Percentiles rank a stretch among this genome's conserved stretches.
Conservation (phyloP, 495 filamentous ascomycete species). For the Terfezia boudieri region DNA sequence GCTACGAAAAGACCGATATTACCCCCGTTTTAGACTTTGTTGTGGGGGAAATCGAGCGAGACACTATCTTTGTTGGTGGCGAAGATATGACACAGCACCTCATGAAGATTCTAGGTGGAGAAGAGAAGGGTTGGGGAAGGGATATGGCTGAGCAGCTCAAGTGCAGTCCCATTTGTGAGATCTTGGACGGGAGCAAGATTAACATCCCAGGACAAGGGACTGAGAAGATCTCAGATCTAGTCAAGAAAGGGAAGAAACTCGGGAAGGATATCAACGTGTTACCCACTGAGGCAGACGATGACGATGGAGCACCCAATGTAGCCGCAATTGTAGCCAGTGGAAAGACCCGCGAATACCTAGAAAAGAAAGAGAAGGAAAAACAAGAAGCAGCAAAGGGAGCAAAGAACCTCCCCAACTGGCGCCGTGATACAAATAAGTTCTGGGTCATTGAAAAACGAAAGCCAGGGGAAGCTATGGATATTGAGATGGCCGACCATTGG, state of each 20-base stretch:
- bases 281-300: conserved; percentile 28
- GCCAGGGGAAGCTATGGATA: conserved; percentile 19
- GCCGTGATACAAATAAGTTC: conserved; percentile 52
- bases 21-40: conserved; percentile 64
- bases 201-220: conserved; percentile 23
- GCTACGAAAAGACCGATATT: conserved; percentile 73
- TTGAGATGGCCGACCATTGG: conserved; percentile 9
- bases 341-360: conserved; percentile 77
- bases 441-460: conserved; percentile 52
- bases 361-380: conserved; percentile 80
- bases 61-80: conserved; percentile 49
- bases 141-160: conserved; percentile 96
- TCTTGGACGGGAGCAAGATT: conserved; percentile 30
- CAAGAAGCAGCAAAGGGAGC: conserved; percentile 29
- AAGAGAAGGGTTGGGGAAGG: conserved; percentile 39
- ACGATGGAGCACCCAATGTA: conserved; percentile 79
- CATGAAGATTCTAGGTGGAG: conserved; percentile 36
- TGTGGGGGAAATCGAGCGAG: conserved; percentile 37
- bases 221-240: conserved; percentile 7
- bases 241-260: conserved; percentile 18
- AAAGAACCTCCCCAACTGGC: conserved; percentile 52
- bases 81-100: conserved; percentile 71
- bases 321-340: conserved; percentile 81
- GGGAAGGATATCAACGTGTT: conserved; percentile 12
- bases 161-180: conserved; percentile 67